A percentile compares a stretch with the other conserved stretches of the same genome.
These are phyloP conservation scores for Mycosphaerella sp. DNA, from an alignment of 2,329 filamentous ascomycete genomes.

Conservation along the genomic window DNA sequence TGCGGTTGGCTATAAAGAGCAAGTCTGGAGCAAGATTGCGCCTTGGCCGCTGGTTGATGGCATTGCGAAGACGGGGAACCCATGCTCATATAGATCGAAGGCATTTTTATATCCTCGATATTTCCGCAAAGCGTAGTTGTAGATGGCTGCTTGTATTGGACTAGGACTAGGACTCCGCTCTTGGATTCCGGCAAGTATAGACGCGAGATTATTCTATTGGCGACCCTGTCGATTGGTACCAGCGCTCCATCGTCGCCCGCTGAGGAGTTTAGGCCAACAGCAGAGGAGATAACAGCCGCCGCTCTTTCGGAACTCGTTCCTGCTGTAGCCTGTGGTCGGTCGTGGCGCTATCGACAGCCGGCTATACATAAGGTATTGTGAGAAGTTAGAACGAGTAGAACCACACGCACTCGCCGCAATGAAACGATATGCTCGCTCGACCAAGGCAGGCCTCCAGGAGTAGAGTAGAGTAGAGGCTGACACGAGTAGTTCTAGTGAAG, in stretches of 20 bases:
- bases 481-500: conserved; percentile 9
- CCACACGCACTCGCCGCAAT: background rate
- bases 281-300: too few species aligned
- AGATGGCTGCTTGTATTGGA: background rate
- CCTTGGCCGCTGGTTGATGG: background rate
- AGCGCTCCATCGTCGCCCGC: too few species aligned
- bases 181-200: too few species aligned
- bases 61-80: conserved; percentile 3
- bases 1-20: background rate
- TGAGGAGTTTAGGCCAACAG: too few species aligned
- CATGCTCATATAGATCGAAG: conserved; percentile 8
- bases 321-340: background rate
- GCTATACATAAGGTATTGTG: too few species aligned
- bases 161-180: background rate
- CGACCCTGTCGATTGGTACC: too few species aligned
- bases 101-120: background rate
- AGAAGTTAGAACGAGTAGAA: background rate
- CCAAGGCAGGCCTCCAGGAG: background rate
- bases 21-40: background rate
- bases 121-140: background rate
- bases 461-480: too few species aligned
- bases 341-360: background rate
- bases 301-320: too few species aligned
- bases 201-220: too few species aligned
- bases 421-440: background rate